phyloP scores from a whole-genome alignment of 441 rosid genomes.

The Flueggea neowawraea region DNA sequence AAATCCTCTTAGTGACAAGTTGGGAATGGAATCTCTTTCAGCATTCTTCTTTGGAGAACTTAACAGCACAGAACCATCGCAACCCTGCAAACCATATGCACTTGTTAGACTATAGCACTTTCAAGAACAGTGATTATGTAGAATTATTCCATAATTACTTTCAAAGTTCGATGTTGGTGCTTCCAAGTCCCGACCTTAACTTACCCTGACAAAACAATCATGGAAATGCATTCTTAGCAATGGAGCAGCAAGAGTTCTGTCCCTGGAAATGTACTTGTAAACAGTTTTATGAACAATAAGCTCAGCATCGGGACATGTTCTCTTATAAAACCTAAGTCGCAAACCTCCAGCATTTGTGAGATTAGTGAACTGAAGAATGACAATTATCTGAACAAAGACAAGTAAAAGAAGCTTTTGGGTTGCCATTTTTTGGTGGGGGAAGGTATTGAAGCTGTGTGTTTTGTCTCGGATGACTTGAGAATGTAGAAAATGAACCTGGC shows the following conservation, averaged over 20 bases:
- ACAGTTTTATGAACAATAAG: slow-evolving; percentile 24
- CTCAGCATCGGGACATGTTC: slow-evolving; percentile 43
- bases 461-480: neutral
- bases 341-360: slow-evolving; percentile 27
- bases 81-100: slow-evolving; percentile 32
- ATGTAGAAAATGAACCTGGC: too few species aligned
- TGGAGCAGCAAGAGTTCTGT: slow-evolving; percentile 48
- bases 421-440: slow-evolving; percentile 19
- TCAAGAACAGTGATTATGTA: too few species aligned
- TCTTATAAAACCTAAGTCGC: slow-evolving; percentile 35
- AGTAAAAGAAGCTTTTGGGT: slow-evolving; percentile 23
- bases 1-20: slow-evolving; percentile 28
- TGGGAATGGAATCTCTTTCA: slow-evolving; percentile 37
- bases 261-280: slow-evolving; percentile 28
- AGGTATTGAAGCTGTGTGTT: neutral
- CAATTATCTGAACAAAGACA: slow-evolving; percentile 21
- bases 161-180: too few species aligned
- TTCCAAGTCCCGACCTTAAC: neutral
- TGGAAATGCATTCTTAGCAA: slow-evolving; percentile 62
- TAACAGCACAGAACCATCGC: slow-evolving; percentile 54
- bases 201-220: slow-evolving; percentile 73
- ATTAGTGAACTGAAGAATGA: slow-evolving; percentile 15
- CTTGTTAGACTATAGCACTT: too few species aligned
- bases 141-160: too few species aligned
- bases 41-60: slow-evolving; percentile 27